Conservation (phyloP, 106 monocot genomes). For the Dioscorea dumetorum region DNA sequence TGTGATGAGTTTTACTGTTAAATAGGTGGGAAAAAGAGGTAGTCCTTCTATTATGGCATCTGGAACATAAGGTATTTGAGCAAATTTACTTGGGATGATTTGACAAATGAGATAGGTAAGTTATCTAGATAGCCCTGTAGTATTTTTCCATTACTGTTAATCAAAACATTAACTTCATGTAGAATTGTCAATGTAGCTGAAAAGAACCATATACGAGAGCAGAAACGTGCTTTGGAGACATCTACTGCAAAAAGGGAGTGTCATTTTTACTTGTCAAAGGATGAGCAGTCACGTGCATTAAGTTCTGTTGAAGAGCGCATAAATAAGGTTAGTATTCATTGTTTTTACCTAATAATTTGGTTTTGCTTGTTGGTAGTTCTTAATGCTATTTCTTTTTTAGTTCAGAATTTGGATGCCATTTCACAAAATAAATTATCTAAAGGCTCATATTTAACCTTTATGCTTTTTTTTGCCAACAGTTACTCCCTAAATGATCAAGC, state of each 20-base stretch:
- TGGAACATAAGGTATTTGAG: slow-evolving; percentile 96
- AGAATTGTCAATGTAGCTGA: slow-evolving; percentile 34
- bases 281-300: too few relatives aligned
- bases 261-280: slow-evolving; percentile 86
- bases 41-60: slow-evolving; percentile 84
- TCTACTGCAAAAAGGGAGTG: slow-evolving; percentile 95
- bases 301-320: slow-evolving; percentile 58
- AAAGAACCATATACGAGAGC: slow-evolving; percentile 59
- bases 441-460: too few relatives aligned
- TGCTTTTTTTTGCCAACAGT: neutral
- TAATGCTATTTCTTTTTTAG: neutral
- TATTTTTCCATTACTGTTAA: neutral
- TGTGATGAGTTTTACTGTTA: too few relatives aligned
- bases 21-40: slow-evolving; percentile 82
- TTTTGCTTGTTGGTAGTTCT: neutral
- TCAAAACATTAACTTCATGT: neutral
- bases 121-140: neutral
- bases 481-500: neutral
- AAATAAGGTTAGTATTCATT: slow-evolving; percentile 50
- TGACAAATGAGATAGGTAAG: slow-evolving; percentile 77
- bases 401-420: neutral
- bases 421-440: neutral
- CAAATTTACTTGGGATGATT: slow-evolving; percentile 97
- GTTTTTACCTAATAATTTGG: too few relatives aligned
- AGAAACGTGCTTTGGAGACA: slow-evolving; percentile 80